phyloP scores from a whole-genome alignment of 2,329 filamentous ascomycete genomes.

The Aureobasidium namibiae region DNA sequence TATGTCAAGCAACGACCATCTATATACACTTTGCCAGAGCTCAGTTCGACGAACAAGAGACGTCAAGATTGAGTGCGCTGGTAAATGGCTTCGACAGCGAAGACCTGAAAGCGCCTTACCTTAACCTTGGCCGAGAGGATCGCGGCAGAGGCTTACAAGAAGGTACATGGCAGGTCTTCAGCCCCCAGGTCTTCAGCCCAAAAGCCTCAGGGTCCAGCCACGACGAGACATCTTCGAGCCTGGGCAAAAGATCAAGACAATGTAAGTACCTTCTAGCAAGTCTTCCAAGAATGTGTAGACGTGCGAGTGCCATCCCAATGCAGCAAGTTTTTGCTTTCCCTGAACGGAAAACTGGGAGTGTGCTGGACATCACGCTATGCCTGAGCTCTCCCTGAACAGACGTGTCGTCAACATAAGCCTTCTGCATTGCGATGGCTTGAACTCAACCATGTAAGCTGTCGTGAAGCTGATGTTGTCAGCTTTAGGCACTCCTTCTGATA shows the following conservation, averaged over 20 bases:
- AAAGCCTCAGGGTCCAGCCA: not conserved
- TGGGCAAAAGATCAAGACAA: not conserved
- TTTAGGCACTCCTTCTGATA: not conserved
- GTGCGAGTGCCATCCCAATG: not conserved
- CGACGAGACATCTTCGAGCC: not conserved
- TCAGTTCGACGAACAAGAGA: not conserved
- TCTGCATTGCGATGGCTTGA: not conserved
- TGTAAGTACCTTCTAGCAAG: not conserved
- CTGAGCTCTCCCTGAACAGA: not conserved
- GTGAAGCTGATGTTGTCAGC: not conserved
- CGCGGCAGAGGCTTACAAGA: slow-evolving; percentile 3
- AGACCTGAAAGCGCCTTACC: not conserved
- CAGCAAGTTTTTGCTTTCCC: not conserved
- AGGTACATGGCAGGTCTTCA: slow-evolving; percentile 8
- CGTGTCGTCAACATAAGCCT: not conserved
- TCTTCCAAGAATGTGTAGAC: not conserved
- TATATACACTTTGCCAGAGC: not conserved
- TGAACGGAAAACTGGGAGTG: not conserved
- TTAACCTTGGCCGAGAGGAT: not conserved
- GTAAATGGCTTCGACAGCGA: not conserved
- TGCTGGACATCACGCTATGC: not conserved
- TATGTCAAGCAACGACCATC: not conserved
- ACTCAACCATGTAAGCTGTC: not conserved
- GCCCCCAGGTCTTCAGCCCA: too few relatives aligned
- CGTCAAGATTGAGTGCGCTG: not conserved